These are phyloP conservation scores for Trichophyton simii DNA, from an alignment of 2,329 filamentous ascomycete genomes.

Conservation along the genomic window DNA sequence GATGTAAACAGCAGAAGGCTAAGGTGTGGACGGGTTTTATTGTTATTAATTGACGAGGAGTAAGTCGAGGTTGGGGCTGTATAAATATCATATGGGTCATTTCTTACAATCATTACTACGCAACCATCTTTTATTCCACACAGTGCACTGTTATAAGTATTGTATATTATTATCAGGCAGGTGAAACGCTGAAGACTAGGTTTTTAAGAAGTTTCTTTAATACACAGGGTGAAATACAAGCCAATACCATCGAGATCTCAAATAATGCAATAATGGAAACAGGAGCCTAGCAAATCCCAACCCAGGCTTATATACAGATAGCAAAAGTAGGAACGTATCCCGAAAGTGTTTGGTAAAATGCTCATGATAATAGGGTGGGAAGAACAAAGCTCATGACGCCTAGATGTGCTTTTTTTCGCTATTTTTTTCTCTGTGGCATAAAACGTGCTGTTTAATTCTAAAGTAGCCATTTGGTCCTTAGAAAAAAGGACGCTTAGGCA, in stretches of 20 bases:
- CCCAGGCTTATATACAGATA: constrained; percentile 1
- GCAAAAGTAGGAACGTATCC: background rate
- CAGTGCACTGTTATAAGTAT: background rate
- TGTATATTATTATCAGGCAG: background rate
- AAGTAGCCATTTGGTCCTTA: background rate
- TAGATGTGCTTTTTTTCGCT: background rate
- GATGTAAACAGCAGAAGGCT: background rate
- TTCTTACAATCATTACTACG: background rate
- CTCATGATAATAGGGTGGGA: background rate
- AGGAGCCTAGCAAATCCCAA: background rate
- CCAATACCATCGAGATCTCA: background rate
- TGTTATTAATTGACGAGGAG: background rate
- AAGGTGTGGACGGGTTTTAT: background rate
- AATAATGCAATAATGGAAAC: background rate
- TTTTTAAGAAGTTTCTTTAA: background rate
- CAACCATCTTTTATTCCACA: background rate
- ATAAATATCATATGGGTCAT: background rate
- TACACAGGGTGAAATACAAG: background rate
- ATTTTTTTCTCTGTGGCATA: background rate
- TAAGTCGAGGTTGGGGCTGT: background rate
- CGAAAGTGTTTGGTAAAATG: background rate
- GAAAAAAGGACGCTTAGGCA: background rate
- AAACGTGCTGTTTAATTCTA: background rate
- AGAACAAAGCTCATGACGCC: background rate
- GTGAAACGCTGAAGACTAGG: background rate